phyloP scores from a whole-genome alignment of 148 eudicot genomes.

The Rhododendron williamsianum region DNA sequence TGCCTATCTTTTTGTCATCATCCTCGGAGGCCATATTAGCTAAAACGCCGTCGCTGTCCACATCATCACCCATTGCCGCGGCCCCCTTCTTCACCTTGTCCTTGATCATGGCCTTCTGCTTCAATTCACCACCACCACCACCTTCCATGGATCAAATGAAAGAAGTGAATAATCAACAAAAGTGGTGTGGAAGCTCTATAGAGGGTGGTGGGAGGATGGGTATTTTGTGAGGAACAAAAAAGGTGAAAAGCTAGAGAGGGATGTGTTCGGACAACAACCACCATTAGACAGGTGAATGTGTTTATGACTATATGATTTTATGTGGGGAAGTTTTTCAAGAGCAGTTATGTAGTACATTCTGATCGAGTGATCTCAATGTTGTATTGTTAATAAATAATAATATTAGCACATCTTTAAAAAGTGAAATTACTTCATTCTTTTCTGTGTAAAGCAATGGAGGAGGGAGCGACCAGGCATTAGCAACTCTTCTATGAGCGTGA shows the following conservation, averaged over 20 bases:
- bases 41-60: neutral
- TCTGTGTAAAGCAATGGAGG: too few relatives aligned
- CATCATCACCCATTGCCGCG: constrained; percentile 26
- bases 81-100: constrained; percentile 13
- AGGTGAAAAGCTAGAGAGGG: constrained; percentile 28
- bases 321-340: too few relatives aligned
- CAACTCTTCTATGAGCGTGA: too few relatives aligned
- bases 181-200: neutral
- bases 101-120: neutral
- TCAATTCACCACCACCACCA: neutral
- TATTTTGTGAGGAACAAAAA: constrained; percentile 16
- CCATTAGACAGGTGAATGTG: constrained; percentile 5
- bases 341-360: too few relatives aligned
- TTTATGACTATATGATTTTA: too few relatives aligned
- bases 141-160: neutral
- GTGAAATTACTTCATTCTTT: too few relatives aligned
- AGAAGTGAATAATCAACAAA: neutral
- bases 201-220: constrained; percentile 21
- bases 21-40: too few relatives aligned
- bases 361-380: too few relatives aligned
- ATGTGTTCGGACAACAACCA: constrained; percentile 34
- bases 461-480: too few relatives aligned
- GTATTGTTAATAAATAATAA: too few relatives aligned
- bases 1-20: neutral
- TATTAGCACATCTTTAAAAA: too few relatives aligned